Conservation (phyloP, 305 asterid genomes). For the Coffea humblotiana region DNA sequence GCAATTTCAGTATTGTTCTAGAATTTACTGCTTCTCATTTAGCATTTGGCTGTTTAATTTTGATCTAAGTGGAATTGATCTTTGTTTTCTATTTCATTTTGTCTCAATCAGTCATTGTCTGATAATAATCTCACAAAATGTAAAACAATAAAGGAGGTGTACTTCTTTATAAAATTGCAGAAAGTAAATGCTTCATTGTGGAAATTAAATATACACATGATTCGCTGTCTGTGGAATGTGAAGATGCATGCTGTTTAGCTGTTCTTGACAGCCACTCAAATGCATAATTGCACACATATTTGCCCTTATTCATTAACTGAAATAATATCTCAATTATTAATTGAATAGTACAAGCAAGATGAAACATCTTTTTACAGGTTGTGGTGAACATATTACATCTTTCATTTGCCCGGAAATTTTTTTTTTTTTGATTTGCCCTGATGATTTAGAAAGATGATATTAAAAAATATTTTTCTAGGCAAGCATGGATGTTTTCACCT, state of each 20-base stretch:
- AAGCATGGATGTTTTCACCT: no score
- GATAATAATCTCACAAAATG: neutral
- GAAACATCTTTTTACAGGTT: neutral
- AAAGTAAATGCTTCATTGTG: no score
- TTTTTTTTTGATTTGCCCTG: neutral
- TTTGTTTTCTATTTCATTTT: neutral
- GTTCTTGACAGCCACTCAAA: no score
- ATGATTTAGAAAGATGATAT: neutral
- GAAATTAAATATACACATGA: no score
- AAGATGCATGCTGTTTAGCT: no score
- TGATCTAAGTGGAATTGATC: neutral
- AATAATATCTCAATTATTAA: neutral
- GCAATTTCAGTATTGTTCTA: no score
- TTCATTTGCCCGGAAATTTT: no score
- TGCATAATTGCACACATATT: no score
- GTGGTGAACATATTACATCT: neutral
- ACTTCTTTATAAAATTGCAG: neutral
- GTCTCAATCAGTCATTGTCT: neutral
- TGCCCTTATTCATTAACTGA: neutral
- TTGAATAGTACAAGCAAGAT: neutral
- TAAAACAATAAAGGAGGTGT: neutral
- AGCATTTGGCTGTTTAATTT: neutral
- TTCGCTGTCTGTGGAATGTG: no score
- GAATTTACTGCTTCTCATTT: slow-evolving; percentile 6
- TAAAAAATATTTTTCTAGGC: no score